Percentiles rank a stretch among this genome's conserved stretches.
Evolutionary conservation across 2,329 filamentous ascomycete species (phyloP).

Genomic region (Macrophomina phaseolina): DNA sequence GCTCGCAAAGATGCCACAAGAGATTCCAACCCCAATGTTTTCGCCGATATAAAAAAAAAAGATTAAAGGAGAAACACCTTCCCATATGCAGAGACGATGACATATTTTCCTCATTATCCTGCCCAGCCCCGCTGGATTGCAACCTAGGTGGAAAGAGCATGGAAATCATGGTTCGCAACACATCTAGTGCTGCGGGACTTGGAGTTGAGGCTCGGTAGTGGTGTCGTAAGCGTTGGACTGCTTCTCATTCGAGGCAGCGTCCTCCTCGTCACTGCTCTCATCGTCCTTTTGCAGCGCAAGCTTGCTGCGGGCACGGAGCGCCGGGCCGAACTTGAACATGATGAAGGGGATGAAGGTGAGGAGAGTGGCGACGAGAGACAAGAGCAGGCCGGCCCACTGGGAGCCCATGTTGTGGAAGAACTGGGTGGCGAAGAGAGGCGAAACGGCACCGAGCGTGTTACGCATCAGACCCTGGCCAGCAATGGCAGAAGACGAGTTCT

Average conservation of each 20-base stretch:
- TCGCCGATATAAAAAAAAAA: background rate
- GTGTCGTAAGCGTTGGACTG: background rate
- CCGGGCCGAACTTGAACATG: constrained; percentile 50
- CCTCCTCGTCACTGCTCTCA: constrained; percentile 17
- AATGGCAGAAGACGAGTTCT: constrained; percentile 51
- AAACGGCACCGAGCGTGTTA: constrained; percentile 59
- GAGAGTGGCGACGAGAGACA: constrained; percentile 54
- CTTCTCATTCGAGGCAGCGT: background rate
- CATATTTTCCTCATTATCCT: background rate
- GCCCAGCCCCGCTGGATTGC: constrained; percentile 19
- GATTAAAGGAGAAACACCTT: background rate
- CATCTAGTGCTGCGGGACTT: constrained; percentile 8
- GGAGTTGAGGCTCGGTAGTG: constrained; percentile 2
- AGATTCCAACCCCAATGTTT: background rate
- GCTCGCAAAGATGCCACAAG: background rate
- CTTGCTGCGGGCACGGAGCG: constrained; percentile 48
- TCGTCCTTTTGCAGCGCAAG: constrained; percentile 34
- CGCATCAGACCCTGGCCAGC: constrained; percentile 60
- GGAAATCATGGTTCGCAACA: background rate
- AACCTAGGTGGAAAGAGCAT: constrained; percentile 15
- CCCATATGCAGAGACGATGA: background rate
- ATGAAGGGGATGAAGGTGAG: constrained; percentile 52
- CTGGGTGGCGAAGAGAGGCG: constrained; percentile 58
- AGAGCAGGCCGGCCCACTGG: constrained; percentile 58
- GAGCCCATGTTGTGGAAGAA: constrained; percentile 61